Percentiles rank a stretch among this genome's conserved stretches.
phyloP scores from a whole-genome alignment of 305 asterid species.

The Plantago lanceolata region DNA sequence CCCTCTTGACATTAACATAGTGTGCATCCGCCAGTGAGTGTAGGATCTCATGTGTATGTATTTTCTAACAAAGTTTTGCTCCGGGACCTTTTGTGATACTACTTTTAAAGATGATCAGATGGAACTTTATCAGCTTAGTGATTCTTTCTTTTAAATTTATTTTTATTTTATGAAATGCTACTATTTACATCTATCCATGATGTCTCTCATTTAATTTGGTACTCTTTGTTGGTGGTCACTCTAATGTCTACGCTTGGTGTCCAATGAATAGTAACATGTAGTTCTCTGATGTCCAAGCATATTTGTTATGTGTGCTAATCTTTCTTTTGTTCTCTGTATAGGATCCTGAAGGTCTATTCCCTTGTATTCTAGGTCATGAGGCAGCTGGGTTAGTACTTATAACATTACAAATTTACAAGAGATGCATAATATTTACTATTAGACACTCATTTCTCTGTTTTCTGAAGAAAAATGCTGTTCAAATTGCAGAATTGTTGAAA shows the following conservation, averaged over 20 bases:
- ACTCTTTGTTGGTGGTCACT: not conserved
- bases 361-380: constrained; percentile 98
- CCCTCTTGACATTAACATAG: too few species aligned
- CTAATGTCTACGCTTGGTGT: not conserved
- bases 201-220: not conserved
- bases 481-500: constrained; percentile 75
- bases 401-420: not conserved
- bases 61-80: not conserved
- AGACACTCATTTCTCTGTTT: constrained; percentile 8
- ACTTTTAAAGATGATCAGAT: too few species aligned
- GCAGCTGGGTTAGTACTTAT: constrained; percentile 80
- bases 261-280: not conserved
- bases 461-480: constrained; percentile 5
- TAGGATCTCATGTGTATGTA: not conserved
- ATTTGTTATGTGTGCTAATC: constrained; percentile 17
- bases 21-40: not conserved
- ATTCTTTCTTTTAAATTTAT: too few species aligned
- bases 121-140: too few species aligned
- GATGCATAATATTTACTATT: not conserved
- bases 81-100: not conserved
- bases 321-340: constrained; percentile 27
- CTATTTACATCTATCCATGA: not conserved
- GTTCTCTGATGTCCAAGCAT: constrained; percentile 1
- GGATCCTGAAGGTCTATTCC: constrained; percentile 99
- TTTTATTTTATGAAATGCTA: not conserved